phyloP scores from a whole-genome alignment of 371 early-diverging fungal genomes.

The Saksenaea vasiformis region DNA sequence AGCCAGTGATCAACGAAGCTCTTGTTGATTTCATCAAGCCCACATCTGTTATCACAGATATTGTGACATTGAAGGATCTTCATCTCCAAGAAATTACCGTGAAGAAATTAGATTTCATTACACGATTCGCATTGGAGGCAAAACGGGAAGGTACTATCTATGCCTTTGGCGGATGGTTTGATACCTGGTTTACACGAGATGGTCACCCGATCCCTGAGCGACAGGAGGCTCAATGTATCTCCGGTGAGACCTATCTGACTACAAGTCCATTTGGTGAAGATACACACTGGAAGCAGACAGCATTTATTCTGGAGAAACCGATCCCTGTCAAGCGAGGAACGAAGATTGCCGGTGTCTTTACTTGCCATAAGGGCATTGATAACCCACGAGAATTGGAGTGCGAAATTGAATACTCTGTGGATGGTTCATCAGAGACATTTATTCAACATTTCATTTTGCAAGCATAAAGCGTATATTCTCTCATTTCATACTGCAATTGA shows the following conservation, averaged over 20 bases:
- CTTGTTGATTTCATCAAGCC: slow-evolving; percentile 70
- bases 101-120: slow-evolving; percentile 52
- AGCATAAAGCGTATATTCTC: slow-evolving; percentile 17
- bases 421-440: slow-evolving; percentile 19
- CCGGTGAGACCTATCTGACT: slow-evolving; percentile 54
- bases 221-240: slow-evolving; percentile 33
- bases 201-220: slow-evolving; percentile 50
- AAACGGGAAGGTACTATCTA: slow-evolving; percentile 64
- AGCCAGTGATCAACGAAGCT: slow-evolving; percentile 57
- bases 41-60: slow-evolving; percentile 68
- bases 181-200: slow-evolving; percentile 80
- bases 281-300: slow-evolving; percentile 76
- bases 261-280: slow-evolving; percentile 73
- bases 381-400: slow-evolving; percentile 67
- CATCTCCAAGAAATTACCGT: slow-evolving; percentile 60
- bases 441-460: slow-evolving; percentile 34
- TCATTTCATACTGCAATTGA: background rate
- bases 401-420: slow-evolving; percentile 52
- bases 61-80: slow-evolving; percentile 71
- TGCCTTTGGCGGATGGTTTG: slow-evolving; percentile 85
- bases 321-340: slow-evolving; percentile 47
- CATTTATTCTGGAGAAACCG: slow-evolving; percentile 55
- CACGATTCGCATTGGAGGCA: slow-evolving; percentile 62
- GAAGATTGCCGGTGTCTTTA: slow-evolving; percentile 54
- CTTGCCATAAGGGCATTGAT: slow-evolving; percentile 52